Percentiles rank a stretch among this genome's conserved stretches.
phyloP scores from a whole-genome alignment of 768 basidiomycete species.

The Hericium rajendrae region DNA sequence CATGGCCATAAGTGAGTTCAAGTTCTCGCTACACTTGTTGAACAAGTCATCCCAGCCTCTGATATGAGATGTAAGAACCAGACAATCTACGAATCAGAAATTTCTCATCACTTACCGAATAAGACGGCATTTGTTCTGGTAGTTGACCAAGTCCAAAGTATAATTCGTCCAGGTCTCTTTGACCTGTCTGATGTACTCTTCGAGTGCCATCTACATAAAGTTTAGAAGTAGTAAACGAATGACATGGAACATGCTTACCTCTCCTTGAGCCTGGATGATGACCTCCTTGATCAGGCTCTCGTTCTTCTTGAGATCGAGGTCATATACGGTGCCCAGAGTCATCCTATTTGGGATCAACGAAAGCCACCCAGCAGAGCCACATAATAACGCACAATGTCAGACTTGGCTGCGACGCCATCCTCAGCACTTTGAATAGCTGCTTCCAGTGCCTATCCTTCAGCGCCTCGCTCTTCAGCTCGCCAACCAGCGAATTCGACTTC shows the following conservation, averaged over 20 bases:
- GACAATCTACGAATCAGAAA: neutral
- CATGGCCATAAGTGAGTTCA: slow-evolving; percentile 95
- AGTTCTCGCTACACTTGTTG: slow-evolving; percentile 93
- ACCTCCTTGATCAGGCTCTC: slow-evolving; percentile 88
- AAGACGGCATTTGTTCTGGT: slow-evolving; percentile 96
- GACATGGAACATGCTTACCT: slow-evolving; percentile 37
- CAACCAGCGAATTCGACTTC: slow-evolving; percentile 84
- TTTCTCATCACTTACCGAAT: slow-evolving; percentile 55
- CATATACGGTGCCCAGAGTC: slow-evolving; percentile 95
- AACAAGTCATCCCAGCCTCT: slow-evolving; percentile 97
- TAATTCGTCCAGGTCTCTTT: slow-evolving; percentile 97
- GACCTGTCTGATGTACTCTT: slow-evolving; percentile 93
- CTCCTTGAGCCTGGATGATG: slow-evolving; percentile 95
- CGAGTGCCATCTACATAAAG: slow-evolving; percentile 73
- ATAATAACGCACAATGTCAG: slow-evolving; percentile 48
- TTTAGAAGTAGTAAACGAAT: slow-evolving; percentile 21
- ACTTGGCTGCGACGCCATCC: slow-evolving; percentile 64
- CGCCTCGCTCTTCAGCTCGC: slow-evolving; percentile 93
- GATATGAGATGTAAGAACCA: neutral
- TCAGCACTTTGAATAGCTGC: slow-evolving; percentile 85
- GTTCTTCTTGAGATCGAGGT: slow-evolving; percentile 91
- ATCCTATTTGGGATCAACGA: slow-evolving; percentile 41
- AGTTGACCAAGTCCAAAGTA: slow-evolving; percentile 91
- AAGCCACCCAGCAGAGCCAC: slow-evolving; percentile 1
- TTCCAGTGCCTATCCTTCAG: slow-evolving; percentile 98